phyloP scores from a whole-genome alignment of 2,329 filamentous ascomycete species.

The Colletotrichum magnum region DNA sequence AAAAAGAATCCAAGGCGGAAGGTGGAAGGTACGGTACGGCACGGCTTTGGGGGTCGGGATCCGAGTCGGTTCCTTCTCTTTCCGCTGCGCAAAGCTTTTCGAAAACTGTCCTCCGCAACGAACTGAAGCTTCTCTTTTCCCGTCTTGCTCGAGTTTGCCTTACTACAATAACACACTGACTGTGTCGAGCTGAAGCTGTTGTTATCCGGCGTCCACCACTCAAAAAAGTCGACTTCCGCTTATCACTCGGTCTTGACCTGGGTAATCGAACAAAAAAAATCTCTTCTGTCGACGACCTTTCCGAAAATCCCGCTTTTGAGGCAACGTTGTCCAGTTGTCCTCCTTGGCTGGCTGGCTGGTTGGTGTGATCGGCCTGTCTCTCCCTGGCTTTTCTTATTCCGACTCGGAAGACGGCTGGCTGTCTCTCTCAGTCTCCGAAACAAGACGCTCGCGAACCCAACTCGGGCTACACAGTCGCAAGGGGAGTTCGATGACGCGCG shows the following conservation, averaged over 20 bases:
- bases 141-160: neutral
- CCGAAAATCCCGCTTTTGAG: constrained; percentile 13
- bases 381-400: constrained; percentile 38
- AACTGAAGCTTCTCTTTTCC: neutral
- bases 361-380: constrained; percentile 22
- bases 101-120: neutral
- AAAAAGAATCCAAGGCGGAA: constrained; percentile 4
- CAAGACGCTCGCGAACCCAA: constrained; percentile 31
- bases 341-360: constrained; percentile 15
- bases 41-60: neutral
- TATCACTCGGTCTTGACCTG: no score
- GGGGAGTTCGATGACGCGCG: constrained; percentile 9
- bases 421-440: constrained; percentile 36
- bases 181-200: no score
- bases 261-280: constrained; percentile 6
- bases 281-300: neutral
- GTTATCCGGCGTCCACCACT: no score
- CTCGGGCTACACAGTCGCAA: constrained; percentile 38
- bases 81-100: neutral
- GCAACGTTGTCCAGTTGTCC: constrained; percentile 9
- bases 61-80: constrained; percentile 1
- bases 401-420: constrained; percentile 26
- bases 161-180: no score
- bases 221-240: no score
- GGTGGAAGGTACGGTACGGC: neutral